Evolutionary conservation across 306 rosid species (phyloP), one percentile per base, ranked within the genome.

Genomic region (Acacia melanoxylon): DNA sequence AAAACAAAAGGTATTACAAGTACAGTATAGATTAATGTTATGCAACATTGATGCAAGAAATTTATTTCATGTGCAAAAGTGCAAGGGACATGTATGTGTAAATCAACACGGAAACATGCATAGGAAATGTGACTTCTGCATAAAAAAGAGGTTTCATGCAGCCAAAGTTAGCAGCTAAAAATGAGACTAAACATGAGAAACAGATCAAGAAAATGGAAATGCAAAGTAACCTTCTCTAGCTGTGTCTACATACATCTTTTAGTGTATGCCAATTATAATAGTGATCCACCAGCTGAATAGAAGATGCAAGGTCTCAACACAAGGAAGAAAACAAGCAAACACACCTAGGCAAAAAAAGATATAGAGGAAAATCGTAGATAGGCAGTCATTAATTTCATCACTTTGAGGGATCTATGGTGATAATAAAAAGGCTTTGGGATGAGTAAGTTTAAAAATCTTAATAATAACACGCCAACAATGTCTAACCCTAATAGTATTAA

Each of bases 301-400:
- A 84, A 46, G 52, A 68, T 37, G 68, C 42, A 13, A 14, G 59
- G 67, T 45, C 41, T 46, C 45, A 44, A 62, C n/a, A 78, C 52
- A 31, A 65, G 79, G 61, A 72, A 72, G 33, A 63, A 20, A 51
- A 40, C 44, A 51, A 78, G 40, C 51, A 61, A 58, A 29, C 27
- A 9, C 42, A 40, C 58, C 16, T 62, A 4, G 45, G 49, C 31
- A 37, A 74, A 67, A 56, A 63, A 49, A n/a, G 31, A 52, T 17
- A 10, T 0, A 76, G 68, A 40, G 48, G 71, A 35, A 6, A 76
- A 40, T 52, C 25, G 59, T 35, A 84, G 69, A 68, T 44, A 72
- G 63, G 61, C 61, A 49, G 62, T 77, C 81, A 52, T 10, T 12
- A 77, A 29, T 33, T 49, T 63, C 84, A 83, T 70, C 73, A 42